Percentiles rank a stretch among this genome's conserved stretches.
These are phyloP conservation scores for Coemansia sp. DNA, from an alignment of 192 early-diverging fungal genomes.

Conservation along the genomic window DNA sequence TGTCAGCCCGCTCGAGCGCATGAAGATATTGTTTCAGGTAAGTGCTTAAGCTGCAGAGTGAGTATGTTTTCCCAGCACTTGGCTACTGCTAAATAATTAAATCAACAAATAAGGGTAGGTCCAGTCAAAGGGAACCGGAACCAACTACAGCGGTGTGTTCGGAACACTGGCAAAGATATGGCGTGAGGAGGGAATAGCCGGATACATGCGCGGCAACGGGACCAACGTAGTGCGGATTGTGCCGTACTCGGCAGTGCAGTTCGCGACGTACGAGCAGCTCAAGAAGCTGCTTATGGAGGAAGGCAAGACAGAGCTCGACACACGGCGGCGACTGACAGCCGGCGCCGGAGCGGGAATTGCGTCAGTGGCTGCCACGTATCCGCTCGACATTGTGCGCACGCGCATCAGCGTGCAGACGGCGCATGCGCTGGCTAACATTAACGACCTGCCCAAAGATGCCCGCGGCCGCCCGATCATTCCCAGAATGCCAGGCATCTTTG, in stretches of 20 bases:
- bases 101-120: constrained; percentile 44
- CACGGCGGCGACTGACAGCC: constrained; percentile 63
- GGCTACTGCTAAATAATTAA: constrained; percentile 12
- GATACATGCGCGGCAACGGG: constrained; percentile 78
- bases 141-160: constrained; percentile 64
- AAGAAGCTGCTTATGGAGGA: constrained; percentile 68
- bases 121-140: constrained; percentile 50
- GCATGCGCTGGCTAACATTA: constrained; percentile 49
- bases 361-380: constrained; percentile 76
- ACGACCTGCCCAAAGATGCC: constrained; percentile 41
- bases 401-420: constrained; percentile 74
- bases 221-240: constrained; percentile 81
- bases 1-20: constrained; percentile 77
- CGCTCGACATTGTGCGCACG: constrained; percentile 75
- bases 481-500: constrained; percentile 67
- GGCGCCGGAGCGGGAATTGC: constrained; percentile 74
- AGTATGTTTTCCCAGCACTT: background rate
- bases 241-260: constrained; percentile 78
- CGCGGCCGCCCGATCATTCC: constrained; percentile 55
- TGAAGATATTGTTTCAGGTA: constrained; percentile 85
- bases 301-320: constrained; percentile 67
- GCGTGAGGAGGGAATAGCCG: constrained; percentile 70
- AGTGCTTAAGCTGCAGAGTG: background rate
- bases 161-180: constrained; percentile 76
- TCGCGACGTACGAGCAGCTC: constrained; percentile 79